Base-by-base conservation (phyloP, 2,329 filamentous ascomycete genomes). In the Leptoxyphium fumago region DNA sequence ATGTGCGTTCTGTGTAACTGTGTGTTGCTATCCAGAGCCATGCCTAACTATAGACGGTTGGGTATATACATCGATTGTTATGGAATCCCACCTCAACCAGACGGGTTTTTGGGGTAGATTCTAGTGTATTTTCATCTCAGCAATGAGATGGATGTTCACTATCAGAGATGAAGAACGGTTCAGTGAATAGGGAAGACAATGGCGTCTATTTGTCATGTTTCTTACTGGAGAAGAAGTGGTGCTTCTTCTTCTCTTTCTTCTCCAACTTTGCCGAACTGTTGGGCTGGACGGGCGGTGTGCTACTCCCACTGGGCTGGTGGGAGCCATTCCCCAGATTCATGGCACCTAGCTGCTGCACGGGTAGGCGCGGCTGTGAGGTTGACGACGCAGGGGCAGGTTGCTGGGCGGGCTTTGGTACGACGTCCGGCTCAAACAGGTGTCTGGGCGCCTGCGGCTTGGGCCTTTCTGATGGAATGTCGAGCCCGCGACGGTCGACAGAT, bases 401-500 rank as follows among this genome's bases (percentile, higher is more conserved):
- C 6, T 70, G 70, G 14, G 56, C 65, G 1, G 80, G 77, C 34
- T 68, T 64, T 34, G 78, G 69, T 3, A 69, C 67, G 39, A 70
- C 64, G 18, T 80, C 77, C 42, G 78, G 76, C 62, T 94, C 86
- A 53, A 91, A 91, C 9, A 98, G 66, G 65, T 94, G 85, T 5
- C 80, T 80, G 1, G 91, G 91, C 1, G 88, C 84, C 48, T 81
- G 80, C n/a, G 78, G 82, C 55, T 80, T 79, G 2, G 86, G 85
- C 34, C 80, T 73, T 48, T 95, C 87, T 45, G 80, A 71, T 1
- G 89, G 91, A 5, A 98, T 75, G 53, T 86, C 80, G 13, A 98
- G 72, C 39, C 78, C 74, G 43, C 83, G 75, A 56, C 80, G 81
- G 55, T 87, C 82, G 30, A 77, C 73, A 48, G 80, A 82, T 11